Percentiles rank a stretch among this genome's conserved stretches.
Conservation (phyloP, 129 eudicot species). For the Helichrysum umbraculigerum region DNA sequence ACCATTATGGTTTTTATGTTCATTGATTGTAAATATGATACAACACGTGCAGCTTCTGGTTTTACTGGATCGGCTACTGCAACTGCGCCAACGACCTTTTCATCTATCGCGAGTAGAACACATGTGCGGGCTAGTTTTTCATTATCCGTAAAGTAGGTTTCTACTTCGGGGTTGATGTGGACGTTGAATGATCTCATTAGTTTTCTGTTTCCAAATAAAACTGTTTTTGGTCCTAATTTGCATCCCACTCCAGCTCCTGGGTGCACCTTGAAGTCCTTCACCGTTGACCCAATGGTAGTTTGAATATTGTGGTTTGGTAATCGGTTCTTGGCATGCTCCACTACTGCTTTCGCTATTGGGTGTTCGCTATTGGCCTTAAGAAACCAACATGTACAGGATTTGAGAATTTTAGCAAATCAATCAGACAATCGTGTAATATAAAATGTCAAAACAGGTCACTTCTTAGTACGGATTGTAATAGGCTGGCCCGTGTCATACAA, state of each 20-base stretch:
- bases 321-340: conserved; percentile 70
- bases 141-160: conserved; percentile 55
- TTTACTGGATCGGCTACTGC: conserved; percentile 93
- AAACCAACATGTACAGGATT: neutral
- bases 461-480: no score
- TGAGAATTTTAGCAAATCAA: neutral
- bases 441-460: neutral
- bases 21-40: conserved; percentile 73
- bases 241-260: conserved; percentile 95
- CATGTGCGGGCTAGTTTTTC: conserved; percentile 87
- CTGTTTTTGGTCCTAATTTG: conserved; percentile 58
- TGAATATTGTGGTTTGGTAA: conserved; percentile 42
- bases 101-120: conserved; percentile 65
- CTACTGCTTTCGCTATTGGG: conserved; percentile 91
- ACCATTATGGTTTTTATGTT: conserved; percentile 73
- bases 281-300: conserved; percentile 34
- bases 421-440: neutral
- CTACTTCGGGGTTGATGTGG: conserved; percentile 57
- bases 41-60: conserved; percentile 84
- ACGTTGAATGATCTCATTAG: conserved; percentile 64
- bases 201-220: conserved; percentile 79
- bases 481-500: no score
- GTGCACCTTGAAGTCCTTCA: conserved; percentile 83
- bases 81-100: conserved; percentile 70
- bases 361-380: conserved; percentile 91